These are phyloP conservation scores for Monilinia fructigena DNA, from an alignment of 2,329 filamentous ascomycete genomes.

Conservation along the genomic window DNA sequence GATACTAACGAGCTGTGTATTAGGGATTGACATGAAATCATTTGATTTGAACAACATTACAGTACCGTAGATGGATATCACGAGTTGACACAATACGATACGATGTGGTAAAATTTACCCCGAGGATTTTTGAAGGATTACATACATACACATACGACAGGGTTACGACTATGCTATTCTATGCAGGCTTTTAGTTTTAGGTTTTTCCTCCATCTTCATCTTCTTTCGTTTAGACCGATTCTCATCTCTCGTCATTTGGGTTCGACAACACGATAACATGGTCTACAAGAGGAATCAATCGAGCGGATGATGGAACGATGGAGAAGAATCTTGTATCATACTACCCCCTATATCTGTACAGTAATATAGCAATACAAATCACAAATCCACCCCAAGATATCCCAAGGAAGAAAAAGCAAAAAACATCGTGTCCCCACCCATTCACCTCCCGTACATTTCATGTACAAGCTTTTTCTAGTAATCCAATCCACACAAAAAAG, in stretches of 20 bases:
- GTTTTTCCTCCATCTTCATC: neutral
- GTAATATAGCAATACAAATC: too few species aligned
- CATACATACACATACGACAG: neutral
- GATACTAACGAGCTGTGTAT: neutral
- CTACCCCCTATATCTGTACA: too few species aligned
- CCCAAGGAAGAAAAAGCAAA: neutral
- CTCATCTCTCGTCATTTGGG: too few species aligned
- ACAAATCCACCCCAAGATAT: too few species aligned
- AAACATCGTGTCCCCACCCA: too few species aligned
- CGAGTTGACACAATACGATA: neutral
- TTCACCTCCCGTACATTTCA: too few species aligned
- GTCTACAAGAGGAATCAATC: neutral
- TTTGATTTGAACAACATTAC: neutral
- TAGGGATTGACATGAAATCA: neutral
- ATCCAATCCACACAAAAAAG: too few species aligned
- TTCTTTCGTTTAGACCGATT: neutral
- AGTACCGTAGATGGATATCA: neutral
- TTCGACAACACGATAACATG: neutral
- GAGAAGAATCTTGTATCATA: conserved; percentile 5
- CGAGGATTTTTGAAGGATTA: conserved; percentile 1
- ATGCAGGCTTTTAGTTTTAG: neutral
- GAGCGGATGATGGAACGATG: too few species aligned
- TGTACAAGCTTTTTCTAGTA: too few species aligned
- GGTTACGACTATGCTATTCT: neutral
- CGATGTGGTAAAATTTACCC: neutral